Percentiles rank a stretch among this genome's conserved stretches.
These are phyloP conservation scores for Ascocoryne sarcoides DNA, from an alignment of 2,329 filamentous ascomycete genomes.

Conservation along the genomic window DNA sequence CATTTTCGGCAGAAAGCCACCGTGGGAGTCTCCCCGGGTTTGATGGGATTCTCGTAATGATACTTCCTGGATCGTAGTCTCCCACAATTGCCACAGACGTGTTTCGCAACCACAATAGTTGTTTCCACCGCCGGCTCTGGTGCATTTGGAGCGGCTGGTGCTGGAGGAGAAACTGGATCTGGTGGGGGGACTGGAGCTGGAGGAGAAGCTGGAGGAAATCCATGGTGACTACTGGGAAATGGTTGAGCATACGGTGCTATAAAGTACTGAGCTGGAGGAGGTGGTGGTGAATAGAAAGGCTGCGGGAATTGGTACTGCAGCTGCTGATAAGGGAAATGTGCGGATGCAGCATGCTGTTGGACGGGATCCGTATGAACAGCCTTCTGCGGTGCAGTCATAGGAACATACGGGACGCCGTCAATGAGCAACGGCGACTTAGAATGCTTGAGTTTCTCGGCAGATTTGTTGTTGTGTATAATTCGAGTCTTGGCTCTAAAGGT, in stretches of 20 bases:
- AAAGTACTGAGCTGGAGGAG: conserved; percentile 2
- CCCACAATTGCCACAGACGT: conserved; percentile 37
- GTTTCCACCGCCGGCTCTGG: conserved; percentile 21
- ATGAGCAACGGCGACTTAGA: too few relatives aligned
- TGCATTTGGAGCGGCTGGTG: conserved; percentile 1
- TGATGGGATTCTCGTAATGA: conserved; percentile 30
- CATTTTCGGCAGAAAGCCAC: conserved; percentile 32
- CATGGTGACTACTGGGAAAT: neutral
- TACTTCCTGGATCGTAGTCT: conserved; percentile 33
- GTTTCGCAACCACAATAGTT: conserved; percentile 27
- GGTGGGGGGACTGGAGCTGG: conserved; percentile 1
- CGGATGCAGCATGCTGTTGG: conserved; percentile 6
- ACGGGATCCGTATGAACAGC: conserved; percentile 8
- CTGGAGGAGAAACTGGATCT: conserved; percentile 1
- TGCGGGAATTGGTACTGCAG: neutral
- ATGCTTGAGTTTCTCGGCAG: conserved; percentile 7
- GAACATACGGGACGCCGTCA: conserved; percentile 10
- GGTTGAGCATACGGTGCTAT: conserved; percentile 1
- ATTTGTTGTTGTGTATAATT: conserved; percentile 12
- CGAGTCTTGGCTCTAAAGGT: conserved; percentile 12
- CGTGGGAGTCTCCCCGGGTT: conserved; percentile 26
- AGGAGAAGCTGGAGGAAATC: neutral
- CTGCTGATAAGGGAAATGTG: neutral
- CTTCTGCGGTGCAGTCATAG: conserved; percentile 7
- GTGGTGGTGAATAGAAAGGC: neutral